Conservation (phyloP, 345 rosid species). For the Salix udensis region DNA sequence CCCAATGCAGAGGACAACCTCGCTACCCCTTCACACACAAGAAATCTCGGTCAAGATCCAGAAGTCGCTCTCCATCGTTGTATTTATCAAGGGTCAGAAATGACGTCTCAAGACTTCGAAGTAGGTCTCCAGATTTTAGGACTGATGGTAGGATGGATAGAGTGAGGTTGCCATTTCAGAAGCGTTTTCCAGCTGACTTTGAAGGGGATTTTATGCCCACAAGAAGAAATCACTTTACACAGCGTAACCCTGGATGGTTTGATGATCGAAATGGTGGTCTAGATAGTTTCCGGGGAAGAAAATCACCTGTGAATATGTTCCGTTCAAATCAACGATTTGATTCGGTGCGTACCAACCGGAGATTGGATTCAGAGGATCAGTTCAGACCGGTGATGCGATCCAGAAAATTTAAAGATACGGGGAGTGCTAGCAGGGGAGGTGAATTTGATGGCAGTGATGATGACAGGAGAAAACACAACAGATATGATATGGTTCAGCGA, state of each 20-base stretch:
- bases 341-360: constrained; percentile 19
- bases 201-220: constrained; percentile 40
- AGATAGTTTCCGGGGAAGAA: constrained; percentile 37
- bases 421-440: constrained; percentile 19
- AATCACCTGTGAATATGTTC: constrained; percentile 33
- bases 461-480: constrained; percentile 27
- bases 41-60: constrained; percentile 42
- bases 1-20: constrained; percentile 27
- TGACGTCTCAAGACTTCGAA: constrained; percentile 34
- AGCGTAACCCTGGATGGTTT: constrained; percentile 27
- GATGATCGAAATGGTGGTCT: constrained; percentile 35
- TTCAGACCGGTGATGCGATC: constrained; percentile 5
- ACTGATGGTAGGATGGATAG: constrained; percentile 31
- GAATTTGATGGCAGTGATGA: constrained; percentile 33
- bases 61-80: constrained; percentile 44
- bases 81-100: constrained; percentile 31
- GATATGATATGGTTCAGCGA: constrained; percentile 29
- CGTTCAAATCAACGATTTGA: constrained; percentile 37
- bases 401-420: constrained; percentile 25
- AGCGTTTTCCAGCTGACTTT: constrained; percentile 31
- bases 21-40: constrained; percentile 24
- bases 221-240: constrained; percentile 30
- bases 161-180: constrained; percentile 40
- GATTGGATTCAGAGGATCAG: constrained; percentile 22
- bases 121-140: constrained; percentile 46